A percentile compares a stretch with the other conserved stretches of the same genome.
Conservation (phyloP, 192 early-diverging fungal genomes). For the Allomyces macrogynus region DNA sequence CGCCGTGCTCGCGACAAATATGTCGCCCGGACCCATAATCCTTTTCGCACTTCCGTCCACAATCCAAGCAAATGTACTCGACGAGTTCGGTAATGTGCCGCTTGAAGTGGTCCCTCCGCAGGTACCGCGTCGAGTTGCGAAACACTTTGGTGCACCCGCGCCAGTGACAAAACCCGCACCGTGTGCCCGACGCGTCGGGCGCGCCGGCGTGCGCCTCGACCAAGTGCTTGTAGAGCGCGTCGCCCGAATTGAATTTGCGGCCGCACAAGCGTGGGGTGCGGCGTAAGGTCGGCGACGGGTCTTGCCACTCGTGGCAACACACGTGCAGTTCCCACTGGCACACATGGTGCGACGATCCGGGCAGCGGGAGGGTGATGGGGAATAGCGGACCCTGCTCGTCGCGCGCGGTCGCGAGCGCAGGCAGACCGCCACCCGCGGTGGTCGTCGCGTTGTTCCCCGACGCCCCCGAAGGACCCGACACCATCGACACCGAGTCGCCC, state of each 20-base stretch:
- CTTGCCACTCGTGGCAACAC: background rate
- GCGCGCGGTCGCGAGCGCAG: no score
- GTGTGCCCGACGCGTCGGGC: background rate
- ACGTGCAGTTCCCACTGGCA: background rate
- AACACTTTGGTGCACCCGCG: background rate
- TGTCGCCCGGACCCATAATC: background rate
- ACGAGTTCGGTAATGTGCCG: background rate
- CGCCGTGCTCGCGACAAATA: background rate
- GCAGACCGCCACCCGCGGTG: no score
- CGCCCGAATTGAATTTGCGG: background rate
- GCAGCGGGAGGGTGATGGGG: background rate
- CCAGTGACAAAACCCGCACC: background rate
- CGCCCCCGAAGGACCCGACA: no score
- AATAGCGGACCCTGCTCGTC: background rate
- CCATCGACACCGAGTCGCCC: no score
- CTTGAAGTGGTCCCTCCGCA: background rate
- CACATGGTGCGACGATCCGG: background rate
- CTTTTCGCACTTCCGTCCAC: background rate
- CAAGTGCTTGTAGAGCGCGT: background rate
- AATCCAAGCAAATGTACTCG: background rate
- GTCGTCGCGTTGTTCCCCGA: no score
- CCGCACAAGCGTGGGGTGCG: background rate
- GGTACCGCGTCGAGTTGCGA: background rate
- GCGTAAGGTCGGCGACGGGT: background rate
- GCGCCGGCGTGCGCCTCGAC: background rate